A percentile compares a stretch with the other conserved stretches of the same genome.
phyloP scores from a whole-genome alignment of 306 rosid genomes.

The Bauhinia variegata region DNA sequence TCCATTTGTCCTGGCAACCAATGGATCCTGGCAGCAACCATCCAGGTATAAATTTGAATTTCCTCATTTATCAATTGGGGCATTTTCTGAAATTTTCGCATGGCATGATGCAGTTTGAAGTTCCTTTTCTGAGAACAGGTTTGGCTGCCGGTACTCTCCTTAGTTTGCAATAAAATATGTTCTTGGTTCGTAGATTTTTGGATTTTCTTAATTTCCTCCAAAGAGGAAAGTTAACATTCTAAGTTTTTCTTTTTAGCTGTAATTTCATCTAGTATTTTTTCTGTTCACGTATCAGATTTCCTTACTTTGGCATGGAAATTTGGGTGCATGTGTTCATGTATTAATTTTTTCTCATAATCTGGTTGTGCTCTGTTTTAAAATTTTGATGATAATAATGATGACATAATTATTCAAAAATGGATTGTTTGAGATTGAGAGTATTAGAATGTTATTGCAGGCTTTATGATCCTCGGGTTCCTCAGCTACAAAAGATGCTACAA shows the following conservation, averaged over 20 bases:
- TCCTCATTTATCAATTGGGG: not conserved
- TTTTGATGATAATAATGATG: not conserved
- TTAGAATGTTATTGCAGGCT: slow-evolving; percentile 70
- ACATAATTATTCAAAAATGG: no score
- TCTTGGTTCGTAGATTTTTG: slow-evolving; percentile 8
- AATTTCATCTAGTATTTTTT: not conserved
- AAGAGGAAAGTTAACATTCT: slow-evolving; percentile 1
- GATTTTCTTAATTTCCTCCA: slow-evolving; percentile 12
- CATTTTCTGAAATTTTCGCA: slow-evolving; percentile 8
- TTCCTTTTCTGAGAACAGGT: slow-evolving; percentile 8
- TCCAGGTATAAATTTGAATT: slow-evolving; percentile 55
- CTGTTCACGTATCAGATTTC: not conserved
- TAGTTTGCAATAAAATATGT: slow-evolving; percentile 10
- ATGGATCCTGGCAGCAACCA: slow-evolving; percentile 94
- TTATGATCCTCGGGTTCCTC: slow-evolving; percentile 89
- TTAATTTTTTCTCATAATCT: slow-evolving; percentile 27
- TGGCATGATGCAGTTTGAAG: slow-evolving; percentile 1
- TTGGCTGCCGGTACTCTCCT: not conserved
- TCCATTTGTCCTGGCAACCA: slow-evolving; percentile 81
- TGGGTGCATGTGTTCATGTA: slow-evolving; percentile 23
- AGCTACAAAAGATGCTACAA: slow-evolving; percentile 67
- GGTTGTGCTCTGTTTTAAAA: slow-evolving; percentile 19
- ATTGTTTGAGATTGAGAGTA: slow-evolving; percentile 33
- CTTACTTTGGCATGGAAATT: slow-evolving; percentile 9
- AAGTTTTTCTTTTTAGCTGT: not conserved